Evolutionary conservation across 352 stramenopile genomes (phyloP).

Genomic region (Globisporangium rhizosaccharum): DNA sequence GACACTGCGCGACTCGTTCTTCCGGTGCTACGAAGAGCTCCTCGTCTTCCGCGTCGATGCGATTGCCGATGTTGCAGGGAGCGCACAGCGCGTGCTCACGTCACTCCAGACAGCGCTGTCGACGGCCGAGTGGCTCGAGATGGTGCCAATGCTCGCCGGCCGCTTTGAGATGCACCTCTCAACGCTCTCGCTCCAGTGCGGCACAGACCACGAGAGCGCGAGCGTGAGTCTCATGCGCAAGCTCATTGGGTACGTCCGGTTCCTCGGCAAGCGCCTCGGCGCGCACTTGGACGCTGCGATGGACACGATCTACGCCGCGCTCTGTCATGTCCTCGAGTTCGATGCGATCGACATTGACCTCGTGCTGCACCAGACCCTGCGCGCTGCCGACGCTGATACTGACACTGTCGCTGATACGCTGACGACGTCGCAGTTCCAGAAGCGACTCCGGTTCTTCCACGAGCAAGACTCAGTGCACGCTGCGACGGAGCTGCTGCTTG

Average conservation of each 20-base stretch:
- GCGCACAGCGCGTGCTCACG: slow-evolving; percentile 13
- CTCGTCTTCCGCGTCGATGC: slow-evolving; percentile 56
- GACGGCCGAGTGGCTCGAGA: slow-evolving; percentile 41
- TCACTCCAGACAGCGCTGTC: slow-evolving; percentile 22
- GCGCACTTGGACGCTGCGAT: slow-evolving; percentile 50
- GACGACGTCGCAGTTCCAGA: slow-evolving; percentile 72
- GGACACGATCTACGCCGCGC: slow-evolving; percentile 34
- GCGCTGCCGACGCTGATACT: slow-evolving; percentile 4
- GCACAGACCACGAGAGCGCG: slow-evolving; percentile 54
- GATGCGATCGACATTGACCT: slow-evolving; percentile 72
- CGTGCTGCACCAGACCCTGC: slow-evolving; percentile 42
- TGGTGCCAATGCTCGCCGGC: slow-evolving; percentile 55
- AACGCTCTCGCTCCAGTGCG: slow-evolving; percentile 53
- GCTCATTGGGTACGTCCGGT: slow-evolving; percentile 60
- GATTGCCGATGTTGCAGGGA: slow-evolving; percentile 27
- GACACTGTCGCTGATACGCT: slow-evolving; percentile 8
- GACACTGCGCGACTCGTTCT: slow-evolving; percentile 51
- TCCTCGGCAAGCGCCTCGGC: slow-evolving; percentile 34
- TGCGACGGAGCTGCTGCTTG: slow-evolving; percentile 37
- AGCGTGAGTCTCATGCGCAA: slow-evolving; percentile 57
- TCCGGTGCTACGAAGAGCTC: slow-evolving; percentile 76
- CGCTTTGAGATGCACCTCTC: slow-evolving; percentile 72
- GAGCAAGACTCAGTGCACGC: slow-evolving; percentile 55
- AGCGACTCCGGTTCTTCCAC: slow-evolving; percentile 67
- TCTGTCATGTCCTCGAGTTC: slow-evolving; percentile 50